phyloP scores from a whole-genome alignment of 768 basidiomycete species.

The Xanthoconium stramineum region DNA sequence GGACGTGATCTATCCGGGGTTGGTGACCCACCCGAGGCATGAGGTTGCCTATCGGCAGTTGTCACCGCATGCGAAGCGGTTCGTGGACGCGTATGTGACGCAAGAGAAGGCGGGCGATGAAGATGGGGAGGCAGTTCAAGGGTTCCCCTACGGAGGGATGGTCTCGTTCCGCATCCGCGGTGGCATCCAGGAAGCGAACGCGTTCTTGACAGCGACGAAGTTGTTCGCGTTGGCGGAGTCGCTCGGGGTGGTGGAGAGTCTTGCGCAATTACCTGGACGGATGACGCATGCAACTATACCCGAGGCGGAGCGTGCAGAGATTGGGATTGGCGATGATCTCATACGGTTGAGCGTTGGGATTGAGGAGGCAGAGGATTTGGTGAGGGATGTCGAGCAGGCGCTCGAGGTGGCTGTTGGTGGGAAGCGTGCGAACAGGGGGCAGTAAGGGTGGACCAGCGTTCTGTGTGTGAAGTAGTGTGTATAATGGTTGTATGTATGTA shows the following conservation, averaged over 20 bases:
- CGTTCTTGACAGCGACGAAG: slow-evolving; percentile 61
- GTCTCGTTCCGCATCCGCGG: slow-evolving; percentile 64
- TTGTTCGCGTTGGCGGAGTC: slow-evolving; percentile 85
- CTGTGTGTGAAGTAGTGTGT: too few species aligned
- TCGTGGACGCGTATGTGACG: slow-evolving; percentile 42
- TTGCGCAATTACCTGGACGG: slow-evolving; percentile 80
- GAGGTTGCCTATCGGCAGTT: slow-evolving; percentile 60
- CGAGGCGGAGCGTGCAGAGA: slow-evolving; percentile 54
- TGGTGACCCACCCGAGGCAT: slow-evolving; percentile 64
- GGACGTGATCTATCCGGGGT: slow-evolving; percentile 84
- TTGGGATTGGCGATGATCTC: slow-evolving; percentile 79
- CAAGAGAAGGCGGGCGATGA: too few species aligned
- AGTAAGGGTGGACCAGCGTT: not conserved
- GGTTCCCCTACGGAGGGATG: slow-evolving; percentile 92
- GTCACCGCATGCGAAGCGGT: slow-evolving; percentile 66
- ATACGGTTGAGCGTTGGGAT: slow-evolving; percentile 83
- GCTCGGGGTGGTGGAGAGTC: slow-evolving; percentile 88
- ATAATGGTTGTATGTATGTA: too few species aligned
- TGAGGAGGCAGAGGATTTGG: slow-evolving; percentile 82
- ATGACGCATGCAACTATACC: slow-evolving; percentile 90
- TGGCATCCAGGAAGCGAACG: slow-evolving; percentile 53
- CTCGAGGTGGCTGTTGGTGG: slow-evolving; percentile 18
- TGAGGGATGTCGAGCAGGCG: slow-evolving; percentile 35
- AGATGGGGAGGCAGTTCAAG: slow-evolving; percentile 21
- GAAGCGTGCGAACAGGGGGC: slow-evolving; percentile 1